Percentiles rank a stretch among this genome's conserved stretches.
These are phyloP conservation scores for Rhodomyrtus tomentosa DNA, from an alignment of 345 rosid genomes.

Conservation along the genomic window DNA sequence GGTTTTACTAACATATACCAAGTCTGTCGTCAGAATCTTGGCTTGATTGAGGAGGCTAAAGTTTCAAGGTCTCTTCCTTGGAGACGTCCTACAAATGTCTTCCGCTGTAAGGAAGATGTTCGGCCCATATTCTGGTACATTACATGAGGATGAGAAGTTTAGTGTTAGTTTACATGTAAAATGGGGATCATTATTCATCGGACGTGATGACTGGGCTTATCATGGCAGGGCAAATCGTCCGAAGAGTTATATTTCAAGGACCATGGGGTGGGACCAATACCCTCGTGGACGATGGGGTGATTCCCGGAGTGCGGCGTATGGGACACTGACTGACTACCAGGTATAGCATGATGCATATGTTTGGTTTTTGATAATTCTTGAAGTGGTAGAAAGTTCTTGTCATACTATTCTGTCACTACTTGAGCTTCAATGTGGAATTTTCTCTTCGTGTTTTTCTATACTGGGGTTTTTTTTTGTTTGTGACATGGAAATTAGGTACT, in stretches of 20 bases:
- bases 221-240: conserved; percentile 94
- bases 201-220: background rate
- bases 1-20: background rate
- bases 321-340: conserved; percentile 82
- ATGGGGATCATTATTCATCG: background rate
- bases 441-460: too few species aligned
- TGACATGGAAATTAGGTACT: background rate
- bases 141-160: background rate
- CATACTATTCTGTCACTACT: background rate
- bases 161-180: background rate
- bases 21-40: conserved; percentile 64
- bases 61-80: conserved; percentile 74
- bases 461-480: background rate
- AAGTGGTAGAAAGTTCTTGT: background rate
- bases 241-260: conserved; percentile 88
- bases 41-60: conserved; percentile 86
- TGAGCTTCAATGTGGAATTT: background rate
- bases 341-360: conserved; percentile 12
- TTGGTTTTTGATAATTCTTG: background rate
- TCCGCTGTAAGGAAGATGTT: conserved; percentile 88
- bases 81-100: conserved; percentile 86
- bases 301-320: conserved; percentile 77
- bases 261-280: conserved; percentile 85
- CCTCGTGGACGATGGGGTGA: conserved; percentile 95
- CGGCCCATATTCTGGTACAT: conserved; percentile 93